phyloP scores from a whole-genome alignment of 1,139 yeast genomes.

The Nadsonia commutata region DNA sequence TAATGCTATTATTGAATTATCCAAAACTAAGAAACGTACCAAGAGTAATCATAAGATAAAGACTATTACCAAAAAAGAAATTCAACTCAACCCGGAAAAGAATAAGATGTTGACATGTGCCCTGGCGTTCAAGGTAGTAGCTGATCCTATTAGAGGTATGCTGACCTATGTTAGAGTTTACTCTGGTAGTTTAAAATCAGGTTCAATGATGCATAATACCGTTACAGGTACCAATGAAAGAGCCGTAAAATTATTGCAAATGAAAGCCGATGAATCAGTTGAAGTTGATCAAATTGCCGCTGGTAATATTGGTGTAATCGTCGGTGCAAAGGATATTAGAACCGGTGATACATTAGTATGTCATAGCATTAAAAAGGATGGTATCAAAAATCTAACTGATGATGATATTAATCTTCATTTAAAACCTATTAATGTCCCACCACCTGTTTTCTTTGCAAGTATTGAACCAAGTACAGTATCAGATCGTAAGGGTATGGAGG shows the following conservation, averaged over 20 bases:
- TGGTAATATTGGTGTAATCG: slow-evolving; percentile 86
- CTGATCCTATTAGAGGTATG: slow-evolving; percentile 65
- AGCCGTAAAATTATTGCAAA: slow-evolving; percentile 52
- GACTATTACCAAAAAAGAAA: slow-evolving; percentile 28
- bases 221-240: slow-evolving; percentile 53
- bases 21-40: slow-evolving; percentile 2
- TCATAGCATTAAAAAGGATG: slow-evolving; percentile 36
- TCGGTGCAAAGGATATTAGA: slow-evolving; percentile 57
- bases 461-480: slow-evolving; percentile 77
- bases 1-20: slow-evolving; percentile 20
- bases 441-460: slow-evolving; percentile 81
- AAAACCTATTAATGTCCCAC: slow-evolving; percentile 73
- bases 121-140: slow-evolving; percentile 78
- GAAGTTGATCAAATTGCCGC: slow-evolving; percentile 47
- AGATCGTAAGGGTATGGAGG: slow-evolving; percentile 55
- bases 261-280: slow-evolving; percentile 82
- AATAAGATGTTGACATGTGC: slow-evolving; percentile 56
- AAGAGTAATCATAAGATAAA: slow-evolving; percentile 12
- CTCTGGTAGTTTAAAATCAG: slow-evolving; percentile 56
- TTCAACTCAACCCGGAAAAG: slow-evolving; percentile 40
- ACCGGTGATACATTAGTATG: slow-evolving; percentile 85
- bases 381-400: slow-evolving; percentile 24
- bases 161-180: slow-evolving; percentile 83
- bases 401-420: slow-evolving; percentile 33
- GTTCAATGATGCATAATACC: slow-evolving; percentile 51